These are phyloP conservation scores for Cyclostephanos tholiformis DNA, from an alignment of 108 stramenopile species.

Conservation along the genomic window DNA sequence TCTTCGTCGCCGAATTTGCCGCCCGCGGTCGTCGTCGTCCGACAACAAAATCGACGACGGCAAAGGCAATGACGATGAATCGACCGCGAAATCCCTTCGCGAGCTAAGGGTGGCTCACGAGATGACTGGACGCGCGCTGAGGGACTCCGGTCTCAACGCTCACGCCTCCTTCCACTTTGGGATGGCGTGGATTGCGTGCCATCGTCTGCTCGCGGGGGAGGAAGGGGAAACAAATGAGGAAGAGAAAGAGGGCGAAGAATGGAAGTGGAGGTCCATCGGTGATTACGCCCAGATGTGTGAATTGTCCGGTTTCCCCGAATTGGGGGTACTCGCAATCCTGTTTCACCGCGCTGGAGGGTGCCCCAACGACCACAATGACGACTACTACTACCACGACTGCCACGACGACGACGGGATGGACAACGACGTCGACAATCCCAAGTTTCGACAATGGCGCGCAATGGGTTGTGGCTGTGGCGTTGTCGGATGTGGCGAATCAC, in stretches of 20 bases:
- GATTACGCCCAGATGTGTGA: constrained; percentile 73
- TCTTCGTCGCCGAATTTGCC: background rate
- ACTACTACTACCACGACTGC: background rate
- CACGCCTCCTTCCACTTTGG: constrained; percentile 61
- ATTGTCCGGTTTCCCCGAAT: constrained; percentile 62
- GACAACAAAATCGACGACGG: background rate
- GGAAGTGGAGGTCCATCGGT: constrained; percentile 42
- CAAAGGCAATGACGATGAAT: background rate
- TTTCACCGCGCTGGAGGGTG: constrained; percentile 32
- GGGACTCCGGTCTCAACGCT: constrained; percentile 52
- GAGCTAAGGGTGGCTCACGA: constrained; percentile 42
- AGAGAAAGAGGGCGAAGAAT: background rate
- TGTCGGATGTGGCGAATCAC: constrained; percentile 39
- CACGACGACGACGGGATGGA: background rate
- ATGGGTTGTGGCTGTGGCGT: constrained; percentile 52
- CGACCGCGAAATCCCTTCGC: background rate
- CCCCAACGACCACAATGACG: background rate
- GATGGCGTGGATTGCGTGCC: constrained; percentile 48
- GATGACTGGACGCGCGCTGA: constrained; percentile 52
- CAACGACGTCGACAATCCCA: background rate
- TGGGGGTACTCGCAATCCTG: constrained; percentile 50
- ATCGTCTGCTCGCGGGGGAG: constrained; percentile 1
- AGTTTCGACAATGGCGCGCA: background rate
- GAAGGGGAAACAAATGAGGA: constrained; percentile 5
- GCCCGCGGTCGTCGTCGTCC: background rate